A percentile compares a stretch with the other conserved stretches of the same genome.
Evolutionary conservation across 371 early-diverging fungal genomes (phyloP).

Genomic region (Mortierella sp.): DNA sequence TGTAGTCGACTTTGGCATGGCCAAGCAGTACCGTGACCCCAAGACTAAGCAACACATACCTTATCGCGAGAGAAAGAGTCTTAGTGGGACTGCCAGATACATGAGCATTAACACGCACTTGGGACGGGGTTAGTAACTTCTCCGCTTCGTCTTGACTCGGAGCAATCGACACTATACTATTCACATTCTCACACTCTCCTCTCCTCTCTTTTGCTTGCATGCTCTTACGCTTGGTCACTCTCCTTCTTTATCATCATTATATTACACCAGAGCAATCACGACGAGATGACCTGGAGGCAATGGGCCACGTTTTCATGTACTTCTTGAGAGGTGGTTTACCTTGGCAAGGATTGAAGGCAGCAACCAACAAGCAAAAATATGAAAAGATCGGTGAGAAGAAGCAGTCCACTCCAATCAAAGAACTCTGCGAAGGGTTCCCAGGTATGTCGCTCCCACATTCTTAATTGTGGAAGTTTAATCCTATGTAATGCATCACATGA

Average conservation of each 20-base stretch:
- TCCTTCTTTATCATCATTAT: background rate
- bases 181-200: background rate
- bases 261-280: constrained; percentile 64
- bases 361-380: constrained; percentile 99
- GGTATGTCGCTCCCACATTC: constrained; percentile 39
- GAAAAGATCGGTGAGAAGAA: constrained; percentile 99
- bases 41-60: constrained; percentile 96
- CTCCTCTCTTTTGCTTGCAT: background rate
- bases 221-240: background rate
- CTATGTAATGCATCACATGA: background rate
- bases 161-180: background rate
- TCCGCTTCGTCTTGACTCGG: background rate
- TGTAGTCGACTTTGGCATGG: constrained; percentile 98
- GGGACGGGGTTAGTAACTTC: constrained; percentile 75
- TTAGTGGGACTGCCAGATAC: constrained; percentile 98
- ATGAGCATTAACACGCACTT: constrained; percentile 98
- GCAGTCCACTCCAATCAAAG: constrained; percentile 91
- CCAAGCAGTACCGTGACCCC: constrained; percentile 96
- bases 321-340: constrained; percentile 98
- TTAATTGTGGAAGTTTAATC: too few species aligned
- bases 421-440: constrained; percentile 95
- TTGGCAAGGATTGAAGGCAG: constrained; percentile 99
- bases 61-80: constrained; percentile 90
- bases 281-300: constrained; percentile 98
- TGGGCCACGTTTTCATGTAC: constrained; percentile 99